phyloP scores from a whole-genome alignment of 1,284 basidiomycete species.

The Cystobasidium slooffiae region DNA sequence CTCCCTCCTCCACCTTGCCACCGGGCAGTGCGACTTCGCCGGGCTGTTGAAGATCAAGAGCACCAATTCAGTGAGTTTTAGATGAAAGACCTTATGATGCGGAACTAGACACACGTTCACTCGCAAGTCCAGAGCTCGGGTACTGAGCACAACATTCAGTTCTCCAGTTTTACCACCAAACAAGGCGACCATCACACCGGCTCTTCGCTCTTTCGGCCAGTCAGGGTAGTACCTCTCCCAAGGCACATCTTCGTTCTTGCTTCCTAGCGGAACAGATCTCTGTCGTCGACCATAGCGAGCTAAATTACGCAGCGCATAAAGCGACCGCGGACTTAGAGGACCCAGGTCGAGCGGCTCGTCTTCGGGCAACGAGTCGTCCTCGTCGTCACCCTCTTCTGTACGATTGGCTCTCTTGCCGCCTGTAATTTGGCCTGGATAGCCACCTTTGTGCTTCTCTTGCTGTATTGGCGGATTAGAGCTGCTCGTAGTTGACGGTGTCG shows the following conservation, averaged over 20 bases:
- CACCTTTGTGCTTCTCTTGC: neutral
- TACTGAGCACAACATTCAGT: conserved; percentile 41
- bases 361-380: conserved; percentile 35
- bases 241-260: neutral
- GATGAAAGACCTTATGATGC: too few species aligned
- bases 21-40: conserved; percentile 53
- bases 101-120: conserved; percentile 28
- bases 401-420: conserved; percentile 12
- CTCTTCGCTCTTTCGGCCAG: conserved; percentile 40
- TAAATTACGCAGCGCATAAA: conserved; percentile 37
- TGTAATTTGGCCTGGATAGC: conserved; percentile 30
- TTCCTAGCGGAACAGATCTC: neutral
- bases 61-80: neutral
- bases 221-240: conserved; percentile 20
- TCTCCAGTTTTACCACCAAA: conserved; percentile 39
- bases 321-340: conserved; percentile 37
- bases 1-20: conserved; percentile 50
- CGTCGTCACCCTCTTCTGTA: conserved; percentile 16
- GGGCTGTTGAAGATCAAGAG: conserved; percentile 41
- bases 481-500: neutral
- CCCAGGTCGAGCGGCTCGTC: conserved; percentile 38
- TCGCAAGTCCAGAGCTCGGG: conserved; percentile 38
- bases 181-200: conserved; percentile 42
- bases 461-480: neutral
- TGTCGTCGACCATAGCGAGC: conserved; percentile 33